Evolutionary conservation across 164 flowering plant species (phyloP).

Genomic region (Stephania yunnanensis): DNA sequence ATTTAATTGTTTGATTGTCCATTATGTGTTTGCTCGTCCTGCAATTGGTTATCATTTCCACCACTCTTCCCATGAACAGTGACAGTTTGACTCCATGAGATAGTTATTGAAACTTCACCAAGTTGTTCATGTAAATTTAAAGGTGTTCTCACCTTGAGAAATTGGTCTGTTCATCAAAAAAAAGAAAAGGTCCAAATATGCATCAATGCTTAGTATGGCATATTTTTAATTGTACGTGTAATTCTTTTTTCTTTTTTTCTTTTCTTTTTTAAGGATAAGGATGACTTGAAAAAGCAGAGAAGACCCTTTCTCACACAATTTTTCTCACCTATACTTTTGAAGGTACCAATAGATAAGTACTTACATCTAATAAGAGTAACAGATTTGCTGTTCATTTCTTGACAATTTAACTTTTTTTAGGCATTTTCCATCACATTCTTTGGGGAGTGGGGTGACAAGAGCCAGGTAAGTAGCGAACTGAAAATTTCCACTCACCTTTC

Average conservation of each 20-base stretch:
- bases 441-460: conserved; percentile 99
- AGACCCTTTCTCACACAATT: conserved; percentile 62
- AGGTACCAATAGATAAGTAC: conserved; percentile 41
- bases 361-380: not conserved
- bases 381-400: conserved; percentile 1
- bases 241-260: not conserved
- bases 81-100: not conserved
- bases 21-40: not conserved
- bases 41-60: not conserved
- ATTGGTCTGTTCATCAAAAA: not conserved
- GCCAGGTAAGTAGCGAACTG: conserved; percentile 57
- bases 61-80: not conserved
- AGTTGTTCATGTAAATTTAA: not conserved
- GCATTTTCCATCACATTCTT: conserved; percentile 97
- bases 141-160: not conserved
- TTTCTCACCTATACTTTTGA: conserved; percentile 88
- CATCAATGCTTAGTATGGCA: not conserved
- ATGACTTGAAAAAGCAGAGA: conserved; percentile 66
- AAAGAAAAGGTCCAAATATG: too few species aligned
- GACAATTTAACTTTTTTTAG: conserved; percentile 31
- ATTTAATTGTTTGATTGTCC: not conserved
- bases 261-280: conserved; percentile 52
- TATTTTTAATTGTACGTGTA: not conserved
- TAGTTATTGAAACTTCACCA: not conserved
- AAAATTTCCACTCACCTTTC: not conserved